A percentile compares a stretch with the other conserved stretches of the same genome.
Conservation (phyloP, 768 basidiomycete species). For the Tulasnella sp. region DNA sequence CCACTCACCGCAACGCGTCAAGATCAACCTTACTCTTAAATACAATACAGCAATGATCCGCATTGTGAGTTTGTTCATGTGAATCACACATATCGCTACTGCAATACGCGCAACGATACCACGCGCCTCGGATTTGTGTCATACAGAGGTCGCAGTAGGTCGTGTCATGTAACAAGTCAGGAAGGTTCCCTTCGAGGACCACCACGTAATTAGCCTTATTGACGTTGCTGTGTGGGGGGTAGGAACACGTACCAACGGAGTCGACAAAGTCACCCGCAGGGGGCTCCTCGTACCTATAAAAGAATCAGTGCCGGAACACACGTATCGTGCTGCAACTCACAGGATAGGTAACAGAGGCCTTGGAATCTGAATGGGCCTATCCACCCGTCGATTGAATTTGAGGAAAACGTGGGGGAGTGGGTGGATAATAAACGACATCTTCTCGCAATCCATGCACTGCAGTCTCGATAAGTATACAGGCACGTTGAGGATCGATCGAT, state of each 20-base stretch:
- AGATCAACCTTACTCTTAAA: constrained; percentile 68
- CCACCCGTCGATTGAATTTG: constrained; percentile 70
- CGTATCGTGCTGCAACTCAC: constrained; percentile 31
- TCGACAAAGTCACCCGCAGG: not conserved
- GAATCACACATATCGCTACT: constrained; percentile 73
- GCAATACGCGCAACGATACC: constrained; percentile 88
- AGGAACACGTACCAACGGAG: not conserved
- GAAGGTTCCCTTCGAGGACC: constrained; percentile 48
- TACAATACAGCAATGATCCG: constrained; percentile 71
- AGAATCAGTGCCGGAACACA: not conserved
- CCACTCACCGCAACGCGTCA: not conserved
- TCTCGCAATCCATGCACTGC: constrained; percentile 74
- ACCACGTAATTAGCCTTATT: not conserved
- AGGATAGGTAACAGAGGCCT: constrained; percentile 56
- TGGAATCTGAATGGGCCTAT: constrained; percentile 42
- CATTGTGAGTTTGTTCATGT: constrained; percentile 72
- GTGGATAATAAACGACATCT: constrained; percentile 62
- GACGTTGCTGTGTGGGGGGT: not conserved
- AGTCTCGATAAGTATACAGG: not conserved
- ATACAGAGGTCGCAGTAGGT: constrained; percentile 84
- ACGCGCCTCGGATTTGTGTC: constrained; percentile 67
- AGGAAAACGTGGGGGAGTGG: constrained; percentile 80
- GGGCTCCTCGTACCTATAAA: constrained; percentile 12
- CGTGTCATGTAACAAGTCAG: constrained; percentile 43
- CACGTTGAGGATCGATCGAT: constrained; percentile 1